A percentile compares a stretch with the other conserved stretches of the same genome.
Conservation (phyloP, 2,329 filamentous ascomycete species). For the Ophiostoma pallidulum region DNA sequence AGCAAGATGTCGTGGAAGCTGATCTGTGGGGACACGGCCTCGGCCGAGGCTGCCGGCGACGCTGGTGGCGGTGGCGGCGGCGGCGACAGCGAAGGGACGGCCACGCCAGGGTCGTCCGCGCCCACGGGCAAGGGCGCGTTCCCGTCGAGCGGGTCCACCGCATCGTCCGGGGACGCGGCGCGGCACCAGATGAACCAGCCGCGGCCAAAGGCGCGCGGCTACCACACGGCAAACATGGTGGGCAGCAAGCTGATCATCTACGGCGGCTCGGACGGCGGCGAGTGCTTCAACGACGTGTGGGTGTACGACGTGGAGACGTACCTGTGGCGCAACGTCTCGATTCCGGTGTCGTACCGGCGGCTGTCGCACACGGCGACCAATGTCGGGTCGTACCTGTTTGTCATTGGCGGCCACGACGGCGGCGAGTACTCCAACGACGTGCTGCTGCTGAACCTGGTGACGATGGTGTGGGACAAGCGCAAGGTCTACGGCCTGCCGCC, state of each 20-base stretch:
- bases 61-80: not conserved
- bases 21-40: constrained; percentile 38
- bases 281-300: constrained; percentile 67
- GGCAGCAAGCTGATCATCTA: constrained; percentile 63
- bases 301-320: constrained; percentile 58
- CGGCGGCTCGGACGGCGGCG: constrained; percentile 59
- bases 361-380: constrained; percentile 61
- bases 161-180: too few relatives aligned
- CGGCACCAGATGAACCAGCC: constrained; percentile 7
- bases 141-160: too few relatives aligned
- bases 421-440: constrained; percentile 62
- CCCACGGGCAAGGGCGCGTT: constrained; percentile 1
- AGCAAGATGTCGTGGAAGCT: constrained; percentile 61
- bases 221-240: constrained; percentile 66
- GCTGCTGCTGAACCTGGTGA: constrained; percentile 59
- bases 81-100: not conserved
- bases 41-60: constrained; percentile 7
- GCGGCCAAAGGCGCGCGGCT: constrained; percentile 55
- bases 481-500: constrained; percentile 55
- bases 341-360: constrained; percentile 52
- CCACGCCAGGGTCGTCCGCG: not conserved
- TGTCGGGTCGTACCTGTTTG: constrained; percentile 60
- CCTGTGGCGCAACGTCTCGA: constrained; percentile 49
- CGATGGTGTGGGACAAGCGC: constrained; percentile 63
- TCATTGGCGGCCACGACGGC: constrained; percentile 61